These are phyloP conservation scores for Babjeviella inositovora DNA, from an alignment of 805 yeast genomes.

Conservation along the genomic window DNA sequence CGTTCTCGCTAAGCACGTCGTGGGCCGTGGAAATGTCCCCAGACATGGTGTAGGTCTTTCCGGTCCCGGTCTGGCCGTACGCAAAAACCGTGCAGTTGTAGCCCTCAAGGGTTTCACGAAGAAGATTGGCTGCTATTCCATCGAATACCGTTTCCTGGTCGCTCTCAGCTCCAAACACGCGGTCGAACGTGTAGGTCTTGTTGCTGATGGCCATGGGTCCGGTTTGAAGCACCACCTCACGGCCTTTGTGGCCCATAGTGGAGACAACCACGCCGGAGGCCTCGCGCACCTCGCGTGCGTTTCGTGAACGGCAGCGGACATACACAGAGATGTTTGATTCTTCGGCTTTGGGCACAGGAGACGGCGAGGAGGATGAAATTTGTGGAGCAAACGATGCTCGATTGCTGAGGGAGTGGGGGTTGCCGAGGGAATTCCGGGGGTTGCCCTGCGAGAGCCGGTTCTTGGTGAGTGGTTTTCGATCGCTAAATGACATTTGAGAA, in stretches of 20 bases:
- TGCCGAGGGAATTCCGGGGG: too few species aligned
- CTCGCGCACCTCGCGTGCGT: slow-evolving; percentile 35
- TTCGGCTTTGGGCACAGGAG: too few species aligned
- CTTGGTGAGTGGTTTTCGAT: too few species aligned
- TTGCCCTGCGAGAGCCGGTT: too few species aligned
- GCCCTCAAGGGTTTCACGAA: slow-evolving; percentile 56
- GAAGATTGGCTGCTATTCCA: slow-evolving; percentile 45
- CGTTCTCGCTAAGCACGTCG: slow-evolving; percentile 20
- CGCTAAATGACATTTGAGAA: too few species aligned
- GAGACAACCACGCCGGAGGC: slow-evolving; percentile 48
- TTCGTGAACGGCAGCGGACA: slow-evolving; percentile 50
- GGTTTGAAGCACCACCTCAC: slow-evolving; percentile 30
- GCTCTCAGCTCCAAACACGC: slow-evolving; percentile 70
- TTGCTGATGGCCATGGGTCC: slow-evolving; percentile 12
- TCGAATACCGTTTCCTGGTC: slow-evolving; percentile 56
- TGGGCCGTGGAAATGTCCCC: slow-evolving; percentile 35
- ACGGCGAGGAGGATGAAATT: too few species aligned
- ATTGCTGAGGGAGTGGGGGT: too few species aligned
- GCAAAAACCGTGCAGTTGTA: slow-evolving; percentile 75
- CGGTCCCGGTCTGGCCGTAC: slow-evolving; percentile 81
- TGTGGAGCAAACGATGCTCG: too few species aligned
- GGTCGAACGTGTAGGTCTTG: slow-evolving; percentile 60
- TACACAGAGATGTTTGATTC: slow-evolving; percentile 41
- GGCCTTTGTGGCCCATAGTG: slow-evolving; percentile 25
- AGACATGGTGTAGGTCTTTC: slow-evolving; percentile 69